A percentile compares a stretch with the other conserved stretches of the same genome.
phyloP scores from a whole-genome alignment of 345 rosid genomes.

The Anacardium occidentale region DNA sequence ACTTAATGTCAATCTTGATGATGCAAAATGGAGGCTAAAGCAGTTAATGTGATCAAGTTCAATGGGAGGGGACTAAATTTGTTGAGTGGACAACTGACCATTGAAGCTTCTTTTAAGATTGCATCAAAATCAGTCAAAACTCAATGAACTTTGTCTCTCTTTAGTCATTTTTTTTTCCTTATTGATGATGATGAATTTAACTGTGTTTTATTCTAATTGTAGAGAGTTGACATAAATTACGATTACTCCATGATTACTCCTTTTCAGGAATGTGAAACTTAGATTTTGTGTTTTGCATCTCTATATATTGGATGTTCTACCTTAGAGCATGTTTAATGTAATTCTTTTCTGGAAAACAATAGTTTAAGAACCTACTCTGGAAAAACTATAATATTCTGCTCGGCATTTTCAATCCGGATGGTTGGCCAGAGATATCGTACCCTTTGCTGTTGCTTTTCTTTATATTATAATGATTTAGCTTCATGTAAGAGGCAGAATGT shows the following conservation, averaged over 20 bases:
- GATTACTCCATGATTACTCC: constrained; percentile 70
- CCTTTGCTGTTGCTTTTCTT: constrained; percentile 27
- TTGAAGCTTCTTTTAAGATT: constrained; percentile 71
- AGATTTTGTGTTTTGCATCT: not conserved
- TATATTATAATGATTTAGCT: not conserved
- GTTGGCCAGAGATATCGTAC: constrained; percentile 91
- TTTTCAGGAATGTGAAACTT: constrained; percentile 48
- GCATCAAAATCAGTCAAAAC: constrained; percentile 59
- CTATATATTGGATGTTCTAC: not conserved
- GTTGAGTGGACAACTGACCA: constrained; percentile 68
- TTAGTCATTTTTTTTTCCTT: not conserved
- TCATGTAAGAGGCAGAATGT: not conserved
- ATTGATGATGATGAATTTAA: constrained; percentile 1
- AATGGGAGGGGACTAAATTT: constrained; percentile 70
- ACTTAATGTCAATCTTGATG: constrained; percentile 30
- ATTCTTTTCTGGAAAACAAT: constrained; percentile 16
- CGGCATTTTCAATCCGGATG: constrained; percentile 73
- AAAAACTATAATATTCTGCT: constrained; percentile 72
- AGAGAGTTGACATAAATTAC: constrained; percentile 73
- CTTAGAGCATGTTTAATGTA: not conserved
- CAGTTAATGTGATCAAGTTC: constrained; percentile 83
- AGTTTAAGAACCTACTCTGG: constrained; percentile 77
- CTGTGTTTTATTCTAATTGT: constrained; percentile 21
- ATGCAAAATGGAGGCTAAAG: constrained; percentile 73
- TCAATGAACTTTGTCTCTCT: not conserved